A percentile compares a stretch with the other conserved stretches of the same genome.
Evolutionary conservation across 73 alveolate genomes (phyloP).

Genomic region (Paramecium sexaurelia): DNA sequence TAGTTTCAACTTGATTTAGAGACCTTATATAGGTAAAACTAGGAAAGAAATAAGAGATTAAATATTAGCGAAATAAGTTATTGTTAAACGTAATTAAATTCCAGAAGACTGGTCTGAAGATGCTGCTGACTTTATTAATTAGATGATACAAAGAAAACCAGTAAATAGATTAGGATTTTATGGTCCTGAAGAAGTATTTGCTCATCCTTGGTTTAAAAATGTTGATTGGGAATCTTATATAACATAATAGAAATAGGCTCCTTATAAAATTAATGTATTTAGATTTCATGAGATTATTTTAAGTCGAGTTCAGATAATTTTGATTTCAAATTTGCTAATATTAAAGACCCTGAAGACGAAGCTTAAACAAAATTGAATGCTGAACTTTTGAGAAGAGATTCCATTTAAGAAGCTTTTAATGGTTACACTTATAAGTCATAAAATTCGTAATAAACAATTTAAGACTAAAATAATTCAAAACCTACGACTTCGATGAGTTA

Average conservation of each 20-base stretch:
- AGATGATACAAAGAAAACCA: slow-evolving; percentile 88
- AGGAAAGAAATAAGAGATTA: slow-evolving; percentile 84
- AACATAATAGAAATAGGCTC: slow-evolving; percentile 24
- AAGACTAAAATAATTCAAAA: not conserved
- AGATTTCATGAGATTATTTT: not conserved
- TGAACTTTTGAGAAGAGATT: not conserved
- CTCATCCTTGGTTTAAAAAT: slow-evolving; percentile 91
- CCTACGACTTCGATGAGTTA: slow-evolving; percentile 48
- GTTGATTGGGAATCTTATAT: slow-evolving; percentile 85
- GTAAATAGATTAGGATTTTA: slow-evolving; percentile 89
- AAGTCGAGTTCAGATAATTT: not conserved
- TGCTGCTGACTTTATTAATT: slow-evolving; percentile 96
- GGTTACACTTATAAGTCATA: slow-evolving; percentile 44
- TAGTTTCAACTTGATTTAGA: slow-evolving; percentile 58
- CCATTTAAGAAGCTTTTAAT: slow-evolving; percentile 31
- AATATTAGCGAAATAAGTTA: slow-evolving; percentile 77
- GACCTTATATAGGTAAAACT: slow-evolving; percentile 92
- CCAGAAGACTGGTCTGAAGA: slow-evolving; percentile 96
- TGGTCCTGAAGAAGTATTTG: slow-evolving; percentile 90
- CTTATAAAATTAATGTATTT: slow-evolving; percentile 2
- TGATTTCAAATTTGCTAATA: slow-evolving; percentile 23
- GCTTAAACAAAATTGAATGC: not conserved
- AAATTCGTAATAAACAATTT: not conserved
- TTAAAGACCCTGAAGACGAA: slow-evolving; percentile 36
- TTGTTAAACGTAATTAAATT: slow-evolving; percentile 79